Evolutionary conservation across 257 asterid species (phyloP).

Genomic region (Solanum habrochaites): DNA sequence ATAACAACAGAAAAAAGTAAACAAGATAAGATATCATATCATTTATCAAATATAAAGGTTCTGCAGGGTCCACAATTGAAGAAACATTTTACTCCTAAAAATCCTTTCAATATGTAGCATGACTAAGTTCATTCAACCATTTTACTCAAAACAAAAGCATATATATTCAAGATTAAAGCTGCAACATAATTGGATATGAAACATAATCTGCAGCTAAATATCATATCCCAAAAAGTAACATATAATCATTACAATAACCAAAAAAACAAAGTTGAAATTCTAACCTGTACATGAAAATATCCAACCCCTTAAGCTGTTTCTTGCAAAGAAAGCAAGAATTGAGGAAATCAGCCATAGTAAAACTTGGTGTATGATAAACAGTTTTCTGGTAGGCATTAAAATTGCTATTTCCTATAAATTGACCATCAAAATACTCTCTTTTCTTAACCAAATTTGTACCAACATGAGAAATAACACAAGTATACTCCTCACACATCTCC

Average conservation of each 20-base stretch:
- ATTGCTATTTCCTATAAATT: conserved; percentile 14
- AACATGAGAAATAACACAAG: conserved; percentile 66
- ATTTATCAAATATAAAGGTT: not conserved
- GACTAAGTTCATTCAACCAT: not conserved
- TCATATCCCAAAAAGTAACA: not conserved
- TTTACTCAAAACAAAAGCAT: not conserved
- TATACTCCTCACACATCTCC: conserved; percentile 69
- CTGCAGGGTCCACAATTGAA: not conserved
- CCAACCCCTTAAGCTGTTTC: conserved; percentile 81
- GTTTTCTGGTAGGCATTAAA: not conserved
- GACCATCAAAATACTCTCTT: conserved; percentile 52
- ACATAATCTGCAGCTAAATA: not conserved
- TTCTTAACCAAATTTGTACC: conserved; percentile 47
- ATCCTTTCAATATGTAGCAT: not conserved
- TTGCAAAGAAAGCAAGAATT: conserved; percentile 63
- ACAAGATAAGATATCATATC: not conserved
- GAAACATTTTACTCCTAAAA: not conserved
- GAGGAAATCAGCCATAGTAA: conserved; percentile 36
- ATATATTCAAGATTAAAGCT: not conserved
- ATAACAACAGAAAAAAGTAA: not conserved
- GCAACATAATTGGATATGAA: not conserved
- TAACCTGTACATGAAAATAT: conserved; percentile 88
- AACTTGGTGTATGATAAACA: not conserved
- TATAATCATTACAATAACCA: not conserved
- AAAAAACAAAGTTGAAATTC: not conserved